A percentile compares a stretch with the other conserved stretches of the same genome.
phyloP scores from a whole-genome alignment of 805 yeast genomes.

The Candida pini region DNA sequence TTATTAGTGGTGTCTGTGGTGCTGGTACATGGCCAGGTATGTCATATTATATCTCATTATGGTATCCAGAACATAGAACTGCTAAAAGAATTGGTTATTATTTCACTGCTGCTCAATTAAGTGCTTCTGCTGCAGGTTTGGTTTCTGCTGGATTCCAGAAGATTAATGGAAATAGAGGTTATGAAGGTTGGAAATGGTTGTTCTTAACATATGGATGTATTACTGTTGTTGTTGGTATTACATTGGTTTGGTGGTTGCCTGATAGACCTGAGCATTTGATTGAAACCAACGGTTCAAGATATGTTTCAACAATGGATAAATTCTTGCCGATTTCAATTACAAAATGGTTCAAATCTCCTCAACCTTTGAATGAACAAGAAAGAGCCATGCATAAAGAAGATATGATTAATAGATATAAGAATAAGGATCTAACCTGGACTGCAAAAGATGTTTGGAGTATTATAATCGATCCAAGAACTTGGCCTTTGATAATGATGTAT shows the following conservation, averaged over 20 bases:
- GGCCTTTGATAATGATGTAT: constrained; percentile 84
- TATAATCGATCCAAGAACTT: constrained; percentile 57
- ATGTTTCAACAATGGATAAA: constrained; percentile 14
- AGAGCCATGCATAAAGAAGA: constrained; percentile 52
- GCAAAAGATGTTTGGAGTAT: constrained; percentile 51
- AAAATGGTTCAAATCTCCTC: constrained; percentile 19
- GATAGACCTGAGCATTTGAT: constrained; percentile 52
- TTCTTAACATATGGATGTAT: constrained; percentile 70
- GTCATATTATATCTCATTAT: constrained; percentile 74
- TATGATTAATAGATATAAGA: constrained; percentile 46
- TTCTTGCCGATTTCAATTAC: constrained; percentile 15
- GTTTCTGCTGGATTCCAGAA: constrained; percentile 85
- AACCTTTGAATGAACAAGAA: constrained; percentile 53
- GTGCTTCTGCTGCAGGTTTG: constrained; percentile 84
- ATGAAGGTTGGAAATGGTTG: constrained; percentile 84
- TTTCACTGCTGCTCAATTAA: constrained; percentile 87
- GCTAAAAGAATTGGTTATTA: constrained; percentile 82
- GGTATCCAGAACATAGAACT: constrained; percentile 78
- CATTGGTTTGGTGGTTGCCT: constrained; percentile 79
- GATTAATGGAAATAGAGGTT: constrained; percentile 67
- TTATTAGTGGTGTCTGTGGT: constrained; percentile 69
- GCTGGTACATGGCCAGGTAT: constrained; percentile 92
- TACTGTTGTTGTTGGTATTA: constrained; percentile 58
- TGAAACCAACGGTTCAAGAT: constrained; percentile 3
- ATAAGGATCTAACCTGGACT: constrained; percentile 45